These are phyloP conservation scores for Aspergillus ruber DNA, from an alignment of 2,329 filamentous ascomycete species.

Conservation along the genomic window DNA sequence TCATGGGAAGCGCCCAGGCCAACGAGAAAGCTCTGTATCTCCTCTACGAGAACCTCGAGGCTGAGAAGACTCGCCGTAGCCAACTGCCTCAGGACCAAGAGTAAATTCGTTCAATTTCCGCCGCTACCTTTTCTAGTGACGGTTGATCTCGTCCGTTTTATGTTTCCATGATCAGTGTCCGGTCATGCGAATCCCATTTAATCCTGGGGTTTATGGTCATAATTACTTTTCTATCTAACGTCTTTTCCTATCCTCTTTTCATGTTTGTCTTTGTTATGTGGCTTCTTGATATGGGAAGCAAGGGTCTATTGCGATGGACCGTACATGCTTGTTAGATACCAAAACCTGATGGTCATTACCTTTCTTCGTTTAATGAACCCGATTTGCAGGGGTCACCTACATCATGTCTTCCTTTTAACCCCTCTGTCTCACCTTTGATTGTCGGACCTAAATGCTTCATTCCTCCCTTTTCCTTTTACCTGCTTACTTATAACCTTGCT, in stretches of 20 bases:
- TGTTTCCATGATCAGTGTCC: not conserved
- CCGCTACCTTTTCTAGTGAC: not conserved
- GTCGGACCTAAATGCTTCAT: not conserved
- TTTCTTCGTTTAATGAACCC: constrained; percentile 13
- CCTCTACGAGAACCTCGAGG: constrained; percentile 96
- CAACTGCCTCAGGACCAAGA: constrained; percentile 58
- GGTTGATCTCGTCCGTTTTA: not conserved
- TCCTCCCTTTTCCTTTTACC: not conserved
- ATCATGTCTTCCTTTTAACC: constrained; percentile 1
- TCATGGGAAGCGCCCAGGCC: constrained; percentile 87
- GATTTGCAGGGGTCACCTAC: constrained; percentile 7
- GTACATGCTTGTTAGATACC: constrained; percentile 19
- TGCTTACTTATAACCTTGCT: not conserved
- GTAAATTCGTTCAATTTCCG: not conserved
- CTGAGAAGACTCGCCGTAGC: constrained; percentile 97
- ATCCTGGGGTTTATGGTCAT: constrained; percentile 1
- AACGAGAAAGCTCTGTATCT: constrained; percentile 96
- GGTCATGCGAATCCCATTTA: not conserved
- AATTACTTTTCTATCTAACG: constrained; percentile 11
- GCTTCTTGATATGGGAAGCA: constrained; percentile 19
- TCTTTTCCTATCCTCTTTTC: constrained; percentile 10
- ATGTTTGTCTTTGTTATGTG: constrained; percentile 9
- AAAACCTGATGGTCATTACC: constrained; percentile 12
- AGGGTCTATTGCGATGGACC: constrained; percentile 19
- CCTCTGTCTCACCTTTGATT: not conserved